A percentile compares a stretch with the other conserved stretches of the same genome.
phyloP scores from a whole-genome alignment of 2,329 filamentous ascomycete species.

The Pseudogymnoascus sp. region DNA sequence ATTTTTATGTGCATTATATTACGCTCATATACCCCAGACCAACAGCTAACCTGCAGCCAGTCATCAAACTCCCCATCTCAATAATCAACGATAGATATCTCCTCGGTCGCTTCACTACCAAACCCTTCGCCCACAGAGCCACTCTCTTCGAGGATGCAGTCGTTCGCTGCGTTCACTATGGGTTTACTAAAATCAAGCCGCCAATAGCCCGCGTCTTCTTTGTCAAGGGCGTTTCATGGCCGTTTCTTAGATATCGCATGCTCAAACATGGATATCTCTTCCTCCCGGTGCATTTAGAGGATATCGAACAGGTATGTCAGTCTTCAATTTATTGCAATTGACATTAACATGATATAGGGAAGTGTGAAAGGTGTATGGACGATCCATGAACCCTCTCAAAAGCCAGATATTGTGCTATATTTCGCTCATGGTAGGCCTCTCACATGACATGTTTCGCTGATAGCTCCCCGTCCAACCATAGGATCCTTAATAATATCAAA shows the following conservation, averaged over 20 bases:
- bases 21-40: constrained; percentile 15
- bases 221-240: constrained; percentile 62
- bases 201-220: constrained; percentile 70
- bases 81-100: constrained; percentile 54
- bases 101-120: constrained; percentile 36
- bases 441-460: not conserved
- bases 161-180: constrained; percentile 69
- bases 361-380: constrained; percentile 64
- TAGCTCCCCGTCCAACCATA: not conserved
- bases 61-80: constrained; percentile 49
- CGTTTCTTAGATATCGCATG: constrained; percentile 70
- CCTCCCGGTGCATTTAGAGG: constrained; percentile 58
- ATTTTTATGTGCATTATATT: constrained; percentile 51
- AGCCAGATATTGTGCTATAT: constrained; percentile 72
- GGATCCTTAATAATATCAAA: not conserved
- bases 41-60: constrained; percentile 31
- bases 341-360: constrained; percentile 28
- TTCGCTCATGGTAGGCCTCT: constrained; percentile 64
- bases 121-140: constrained; percentile 61
- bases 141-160: constrained; percentile 71
- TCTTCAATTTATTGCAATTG: constrained; percentile 10
- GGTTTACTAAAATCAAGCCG: constrained; percentile 64
- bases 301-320: constrained; percentile 44
- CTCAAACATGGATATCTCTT: constrained; percentile 60
- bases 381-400: constrained; percentile 48